Conservation (phyloP, 2,329 filamentous ascomycete species). For the Dryadomyces quercus-mongolicae region DNA sequence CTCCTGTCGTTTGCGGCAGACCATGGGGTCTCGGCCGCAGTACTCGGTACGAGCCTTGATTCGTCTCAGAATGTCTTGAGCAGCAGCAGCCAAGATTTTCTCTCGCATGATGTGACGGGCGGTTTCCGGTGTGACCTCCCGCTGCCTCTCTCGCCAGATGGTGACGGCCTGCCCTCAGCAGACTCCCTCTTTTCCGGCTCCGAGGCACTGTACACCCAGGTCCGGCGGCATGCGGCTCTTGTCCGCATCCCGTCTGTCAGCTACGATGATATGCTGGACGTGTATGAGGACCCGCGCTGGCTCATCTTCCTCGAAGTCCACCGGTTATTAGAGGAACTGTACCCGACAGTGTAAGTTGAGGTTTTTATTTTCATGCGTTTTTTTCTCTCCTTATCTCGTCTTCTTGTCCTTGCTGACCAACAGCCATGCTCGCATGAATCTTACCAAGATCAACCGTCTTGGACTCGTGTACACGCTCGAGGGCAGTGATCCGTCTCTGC, state of each 20-base stretch:
- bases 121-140: constrained; percentile 12
- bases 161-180: constrained; percentile 11
- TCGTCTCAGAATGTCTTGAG: background rate
- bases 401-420: background rate
- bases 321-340: constrained; percentile 33
- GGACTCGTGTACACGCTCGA: constrained; percentile 47
- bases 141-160: constrained; percentile 7
- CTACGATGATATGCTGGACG: constrained; percentile 31
- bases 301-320: constrained; percentile 44
- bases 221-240: constrained; percentile 18
- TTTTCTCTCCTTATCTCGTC: background rate
- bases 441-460: constrained; percentile 47
- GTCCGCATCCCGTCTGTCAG: constrained; percentile 21
- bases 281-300: constrained; percentile 47
- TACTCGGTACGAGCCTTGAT: no score
- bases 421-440: constrained; percentile 17
- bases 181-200: constrained; percentile 7
- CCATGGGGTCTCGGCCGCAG: no score
- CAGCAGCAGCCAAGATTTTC: background rate
- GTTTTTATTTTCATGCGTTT: no score
- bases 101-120: background rate
- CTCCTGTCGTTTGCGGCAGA: no score
- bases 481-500: constrained; percentile 34
- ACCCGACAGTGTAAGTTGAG: constrained; percentile 27
- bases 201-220: constrained; percentile 9